These are phyloP conservation scores for Sinapis alba DNA, from an alignment of 441 rosid species.

Conservation along the genomic window DNA sequence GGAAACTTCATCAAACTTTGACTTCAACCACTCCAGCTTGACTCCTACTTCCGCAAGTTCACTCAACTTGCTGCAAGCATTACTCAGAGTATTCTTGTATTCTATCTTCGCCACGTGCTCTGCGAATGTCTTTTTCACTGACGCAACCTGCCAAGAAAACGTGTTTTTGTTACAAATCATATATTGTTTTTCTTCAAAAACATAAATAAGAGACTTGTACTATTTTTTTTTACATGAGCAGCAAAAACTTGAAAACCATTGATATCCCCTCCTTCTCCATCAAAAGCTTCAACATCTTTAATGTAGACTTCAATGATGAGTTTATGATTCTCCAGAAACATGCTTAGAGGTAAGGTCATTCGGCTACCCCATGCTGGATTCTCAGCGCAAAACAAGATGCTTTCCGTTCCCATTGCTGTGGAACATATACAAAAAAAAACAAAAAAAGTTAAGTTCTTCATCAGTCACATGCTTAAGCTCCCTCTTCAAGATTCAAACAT, in stretches of 20 bases:
- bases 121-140: neutral
- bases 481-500: neutral
- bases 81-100: neutral
- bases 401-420: neutral
- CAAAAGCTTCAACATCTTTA: neutral
- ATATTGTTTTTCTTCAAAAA: neutral
- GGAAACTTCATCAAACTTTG: neutral
- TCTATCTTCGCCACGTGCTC: neutral
- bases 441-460: neutral
- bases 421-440: neutral
- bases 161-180: neutral
- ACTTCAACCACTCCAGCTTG: neutral
- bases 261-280: neutral
- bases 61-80: neutral
- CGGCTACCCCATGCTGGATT: neutral
- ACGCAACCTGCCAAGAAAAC: neutral
- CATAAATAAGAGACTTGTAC: neutral
- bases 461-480: neutral
- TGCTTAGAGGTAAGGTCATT: neutral
- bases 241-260: neutral
- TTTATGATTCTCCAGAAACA: neutral
- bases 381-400: neutral
- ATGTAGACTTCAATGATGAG: neutral
- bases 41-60: neutral
- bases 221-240: neutral